Percentiles rank a stretch among this genome's conserved stretches.
These are phyloP conservation scores for Acanthamoeba sp. DNA, from an alignment of 208 protist genomes.

Conservation along the genomic window DNA sequence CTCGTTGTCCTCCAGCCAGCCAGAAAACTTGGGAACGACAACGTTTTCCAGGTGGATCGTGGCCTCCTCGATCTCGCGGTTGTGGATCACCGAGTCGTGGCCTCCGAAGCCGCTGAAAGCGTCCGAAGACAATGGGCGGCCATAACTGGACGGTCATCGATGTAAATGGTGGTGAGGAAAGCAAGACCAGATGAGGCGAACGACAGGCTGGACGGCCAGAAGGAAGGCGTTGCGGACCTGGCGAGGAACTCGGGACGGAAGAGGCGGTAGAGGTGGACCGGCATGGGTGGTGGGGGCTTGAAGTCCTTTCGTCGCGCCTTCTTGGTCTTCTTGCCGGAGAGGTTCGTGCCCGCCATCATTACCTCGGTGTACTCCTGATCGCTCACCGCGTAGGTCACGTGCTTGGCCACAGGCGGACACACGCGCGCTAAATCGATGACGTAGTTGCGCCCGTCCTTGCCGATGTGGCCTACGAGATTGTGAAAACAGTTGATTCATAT, in stretches of 20 bases:
- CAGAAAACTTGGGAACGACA: slow-evolving; percentile 26
- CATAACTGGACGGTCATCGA: neutral
- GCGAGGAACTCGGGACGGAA: slow-evolving; percentile 65
- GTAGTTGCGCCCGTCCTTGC: slow-evolving; percentile 67
- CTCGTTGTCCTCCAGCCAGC: slow-evolving; percentile 58
- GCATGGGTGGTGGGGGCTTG: slow-evolving; percentile 7
- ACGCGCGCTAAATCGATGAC: slow-evolving; percentile 70
- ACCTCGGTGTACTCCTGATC: neutral
- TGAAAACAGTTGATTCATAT: neutral
- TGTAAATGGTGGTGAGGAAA: neutral
- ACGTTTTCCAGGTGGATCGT: slow-evolving; percentile 22
- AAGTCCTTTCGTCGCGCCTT: neutral
- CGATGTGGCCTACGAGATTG: slow-evolving; percentile 31
- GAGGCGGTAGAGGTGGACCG: slow-evolving; percentile 60
- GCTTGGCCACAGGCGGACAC: slow-evolving; percentile 80
- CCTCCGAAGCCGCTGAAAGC: slow-evolving; percentile 53
- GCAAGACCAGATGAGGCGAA: neutral
- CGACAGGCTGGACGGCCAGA: neutral
- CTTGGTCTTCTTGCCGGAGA: slow-evolving; percentile 4
- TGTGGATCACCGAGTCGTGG: slow-evolving; percentile 31
- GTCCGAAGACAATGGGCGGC: slow-evolving; percentile 38
- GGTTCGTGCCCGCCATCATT: neutral
- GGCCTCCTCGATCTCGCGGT: slow-evolving; percentile 57
- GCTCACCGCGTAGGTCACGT: neutral
- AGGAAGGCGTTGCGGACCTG: neutral